Percentiles rank a stretch among this genome's conserved stretches.
phyloP scores from a whole-genome alignment of 805 yeast genomes.

The Candida piceae region DNA sequence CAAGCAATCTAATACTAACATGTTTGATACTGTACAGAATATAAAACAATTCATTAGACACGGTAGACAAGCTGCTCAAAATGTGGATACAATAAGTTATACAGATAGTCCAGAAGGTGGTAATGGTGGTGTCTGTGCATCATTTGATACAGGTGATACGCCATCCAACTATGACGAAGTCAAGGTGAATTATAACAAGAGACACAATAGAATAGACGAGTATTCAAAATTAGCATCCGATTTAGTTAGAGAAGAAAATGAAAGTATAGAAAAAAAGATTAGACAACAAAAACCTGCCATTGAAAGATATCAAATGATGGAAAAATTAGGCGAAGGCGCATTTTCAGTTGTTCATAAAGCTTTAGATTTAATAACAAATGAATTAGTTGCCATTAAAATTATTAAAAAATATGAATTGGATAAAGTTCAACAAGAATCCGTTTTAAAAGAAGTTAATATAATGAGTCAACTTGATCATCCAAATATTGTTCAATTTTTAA shows the following conservation, averaged over 20 bases:
- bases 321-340: constrained; percentile 57
- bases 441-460: constrained; percentile 73
- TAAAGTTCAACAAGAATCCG: constrained; percentile 57
- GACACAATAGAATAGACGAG: constrained; percentile 23
- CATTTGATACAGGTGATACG: too few species aligned
- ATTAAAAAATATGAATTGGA: constrained; percentile 70
- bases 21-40: constrained; percentile 26
- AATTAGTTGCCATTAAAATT: constrained; percentile 49
- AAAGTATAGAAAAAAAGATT: constrained; percentile 11
- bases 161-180: too few species aligned
- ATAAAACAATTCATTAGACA: constrained; percentile 39
- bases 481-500: constrained; percentile 58
- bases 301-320: constrained; percentile 37
- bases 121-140: too few species aligned
- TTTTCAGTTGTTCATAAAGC: constrained; percentile 53
- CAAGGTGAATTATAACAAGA: background rate
- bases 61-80: constrained; percentile 33
- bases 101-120: too few species aligned
- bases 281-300: constrained; percentile 23
- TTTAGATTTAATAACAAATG: constrained; percentile 31
- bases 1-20: too few species aligned
- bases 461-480: constrained; percentile 63
- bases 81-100: background rate
- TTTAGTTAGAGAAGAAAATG: constrained; percentile 29
- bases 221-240: constrained; percentile 29